phyloP scores from a whole-genome alignment of 208 protist genomes.

The Acanthamoeba royreba region DNA sequence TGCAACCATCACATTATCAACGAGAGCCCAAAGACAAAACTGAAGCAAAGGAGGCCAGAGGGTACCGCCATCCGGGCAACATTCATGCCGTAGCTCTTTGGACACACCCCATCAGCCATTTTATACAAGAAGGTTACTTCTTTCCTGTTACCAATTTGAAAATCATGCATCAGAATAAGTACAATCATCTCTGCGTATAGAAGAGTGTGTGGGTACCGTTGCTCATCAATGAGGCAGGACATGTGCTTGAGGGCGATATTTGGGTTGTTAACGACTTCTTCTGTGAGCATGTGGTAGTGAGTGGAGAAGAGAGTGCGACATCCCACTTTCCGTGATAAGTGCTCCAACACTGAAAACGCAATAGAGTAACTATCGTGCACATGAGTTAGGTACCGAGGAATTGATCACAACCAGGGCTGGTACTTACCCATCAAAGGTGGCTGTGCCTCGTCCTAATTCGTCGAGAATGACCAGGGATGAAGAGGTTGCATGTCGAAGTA shows the following conservation, averaged over 20 bases:
- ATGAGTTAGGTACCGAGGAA: too few relatives aligned
- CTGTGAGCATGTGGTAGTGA: slow-evolving; percentile 96
- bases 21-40: too few relatives aligned
- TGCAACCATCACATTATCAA: neutral
- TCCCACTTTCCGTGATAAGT: slow-evolving; percentile 72
- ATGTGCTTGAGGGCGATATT: slow-evolving; percentile 67
- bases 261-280: slow-evolving; percentile 39
- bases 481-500: slow-evolving; percentile 82
- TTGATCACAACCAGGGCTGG: too few relatives aligned
- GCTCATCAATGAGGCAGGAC: slow-evolving; percentile 66
- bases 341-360: slow-evolving; percentile 90
- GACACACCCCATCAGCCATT: slow-evolving; percentile 68
- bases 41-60: too few relatives aligned
- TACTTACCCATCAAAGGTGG: slow-evolving; percentile 94
- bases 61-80: slow-evolving; percentile 60
- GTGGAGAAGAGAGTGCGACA: slow-evolving; percentile 91
- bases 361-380: slow-evolving; percentile 74
- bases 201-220: neutral
- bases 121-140: slow-evolving; percentile 79
- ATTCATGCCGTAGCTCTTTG: slow-evolving; percentile 78
- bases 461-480: slow-evolving; percentile 97
- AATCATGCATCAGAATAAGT: too few relatives aligned
- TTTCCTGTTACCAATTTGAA: too few relatives aligned
- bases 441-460: slow-evolving; percentile 96
- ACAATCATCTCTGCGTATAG: neutral